Evolutionary conservation across 345 rosid genomes (phyloP).

Genomic region (Gossypium thurberi): DNA sequence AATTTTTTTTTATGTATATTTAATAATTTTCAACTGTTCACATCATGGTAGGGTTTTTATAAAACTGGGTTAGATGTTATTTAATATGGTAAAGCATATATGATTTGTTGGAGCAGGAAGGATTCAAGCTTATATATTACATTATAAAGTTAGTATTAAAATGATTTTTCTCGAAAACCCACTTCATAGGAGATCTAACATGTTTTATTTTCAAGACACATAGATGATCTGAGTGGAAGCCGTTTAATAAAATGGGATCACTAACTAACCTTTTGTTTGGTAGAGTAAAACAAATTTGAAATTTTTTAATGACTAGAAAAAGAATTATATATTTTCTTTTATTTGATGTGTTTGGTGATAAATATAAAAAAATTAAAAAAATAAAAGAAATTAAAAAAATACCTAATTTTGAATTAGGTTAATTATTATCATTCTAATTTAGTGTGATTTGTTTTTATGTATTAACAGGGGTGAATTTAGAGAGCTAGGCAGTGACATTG

Average conservation of each 20-base stretch:
- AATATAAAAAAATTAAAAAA: too few species aligned
- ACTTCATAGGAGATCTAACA: slow-evolving; percentile 18
- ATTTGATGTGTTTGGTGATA: too few species aligned
- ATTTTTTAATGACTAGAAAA: too few species aligned
- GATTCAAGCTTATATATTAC: not conserved
- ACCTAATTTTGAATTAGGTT: too few species aligned
- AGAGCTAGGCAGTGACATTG: too few species aligned
- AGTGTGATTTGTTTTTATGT: too few species aligned
- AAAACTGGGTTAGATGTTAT: not conserved
- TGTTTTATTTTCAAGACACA: not conserved
- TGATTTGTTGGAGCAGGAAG: slow-evolving; percentile 12
- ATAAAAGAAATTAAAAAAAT: too few species aligned
- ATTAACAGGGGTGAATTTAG: too few species aligned
- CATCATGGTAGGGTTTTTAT: slow-evolving; percentile 14
- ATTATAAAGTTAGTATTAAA: not conserved
- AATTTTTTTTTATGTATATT: not conserved
- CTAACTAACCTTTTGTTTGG: slow-evolving; percentile 1
- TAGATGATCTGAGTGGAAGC: not conserved
- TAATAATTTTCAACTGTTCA: slow-evolving; percentile 7
- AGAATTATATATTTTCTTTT: too few species aligned
- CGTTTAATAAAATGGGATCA: not conserved
- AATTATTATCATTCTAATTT: too few species aligned
- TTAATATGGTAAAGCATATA: not conserved
- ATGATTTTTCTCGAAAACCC: slow-evolving; percentile 6
- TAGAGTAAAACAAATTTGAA: too few species aligned